Conservation (phyloP, 1,284 basidiomycete species). For the Taiwanofungus camphoratus region DNA sequence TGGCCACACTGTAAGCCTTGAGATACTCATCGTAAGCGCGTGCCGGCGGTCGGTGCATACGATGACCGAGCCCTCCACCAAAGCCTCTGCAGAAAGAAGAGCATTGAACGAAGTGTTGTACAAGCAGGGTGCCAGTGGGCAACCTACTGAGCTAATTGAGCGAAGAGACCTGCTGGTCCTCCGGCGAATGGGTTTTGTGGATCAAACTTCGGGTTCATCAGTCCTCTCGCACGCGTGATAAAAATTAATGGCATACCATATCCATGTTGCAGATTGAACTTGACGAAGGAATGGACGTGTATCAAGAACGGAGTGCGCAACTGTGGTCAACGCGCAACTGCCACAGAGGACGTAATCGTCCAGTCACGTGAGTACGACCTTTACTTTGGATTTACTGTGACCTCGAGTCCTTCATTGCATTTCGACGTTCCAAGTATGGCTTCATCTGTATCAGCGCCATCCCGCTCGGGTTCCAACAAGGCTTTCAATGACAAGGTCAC, state of each 20-base stretch:
- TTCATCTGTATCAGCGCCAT: slow-evolving; percentile 30
- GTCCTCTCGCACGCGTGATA: too few relatives aligned
- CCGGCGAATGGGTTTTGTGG: slow-evolving; percentile 46
- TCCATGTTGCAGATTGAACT: slow-evolving; percentile 40
- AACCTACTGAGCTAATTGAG: slow-evolving; percentile 56
- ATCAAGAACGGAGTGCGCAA: too few relatives aligned
- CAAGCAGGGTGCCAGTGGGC: not conserved
- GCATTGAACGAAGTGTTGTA: not conserved
- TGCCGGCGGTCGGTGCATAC: slow-evolving; percentile 45
- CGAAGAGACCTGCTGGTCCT: slow-evolving; percentile 47
- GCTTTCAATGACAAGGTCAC: slow-evolving; percentile 80
- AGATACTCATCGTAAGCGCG: slow-evolving; percentile 76
- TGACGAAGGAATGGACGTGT: slow-evolving; percentile 1
- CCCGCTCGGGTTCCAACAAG: slow-evolving; percentile 47
- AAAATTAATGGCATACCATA: slow-evolving; percentile 42
- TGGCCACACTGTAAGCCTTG: slow-evolving; percentile 82
- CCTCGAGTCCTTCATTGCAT: slow-evolving; percentile 10
- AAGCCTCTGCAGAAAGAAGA: slow-evolving; percentile 39
- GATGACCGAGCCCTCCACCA: slow-evolving; percentile 41
- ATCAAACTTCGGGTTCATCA: slow-evolving; percentile 36
- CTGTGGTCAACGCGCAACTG: too few relatives aligned
- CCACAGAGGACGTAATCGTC: not conserved
- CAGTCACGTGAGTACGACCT: not conserved
- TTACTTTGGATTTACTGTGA: not conserved
- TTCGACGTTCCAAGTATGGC: slow-evolving; percentile 41